phyloP scores from a whole-genome alignment of 495 filamentous ascomycete species.

The Aspergillus nanangensis region DNA sequence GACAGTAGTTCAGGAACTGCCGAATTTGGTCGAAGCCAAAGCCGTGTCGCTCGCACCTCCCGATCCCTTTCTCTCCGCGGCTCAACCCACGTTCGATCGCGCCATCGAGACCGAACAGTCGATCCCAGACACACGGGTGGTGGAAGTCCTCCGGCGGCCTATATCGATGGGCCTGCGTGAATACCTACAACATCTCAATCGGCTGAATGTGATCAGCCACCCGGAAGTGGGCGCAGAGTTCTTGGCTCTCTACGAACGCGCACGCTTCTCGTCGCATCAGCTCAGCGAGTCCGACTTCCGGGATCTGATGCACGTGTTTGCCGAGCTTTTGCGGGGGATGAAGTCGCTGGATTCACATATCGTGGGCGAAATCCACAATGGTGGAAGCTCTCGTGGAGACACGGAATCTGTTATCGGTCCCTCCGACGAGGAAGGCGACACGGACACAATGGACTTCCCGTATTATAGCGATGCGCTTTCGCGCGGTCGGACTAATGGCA shows the following conservation, averaged over 20 bases:
- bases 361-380: constrained; percentile 36
- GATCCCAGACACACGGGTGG: constrained; percentile 55
- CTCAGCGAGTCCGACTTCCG: constrained; percentile 68
- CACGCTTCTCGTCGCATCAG: constrained; percentile 66
- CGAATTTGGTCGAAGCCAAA: constrained; percentile 89
- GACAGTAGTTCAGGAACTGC: constrained; percentile 78
- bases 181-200: constrained; percentile 69
- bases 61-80: constrained; percentile 41
- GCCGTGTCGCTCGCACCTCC: constrained; percentile 76
- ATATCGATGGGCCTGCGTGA: constrained; percentile 72
- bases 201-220: constrained; percentile 58
- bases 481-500: constrained; percentile 25
- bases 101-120: constrained; percentile 15
- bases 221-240: constrained; percentile 58
- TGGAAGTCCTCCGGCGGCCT: constrained; percentile 67
- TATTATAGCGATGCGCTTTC: constrained; percentile 16
- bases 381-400: constrained; percentile 23
- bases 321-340: constrained; percentile 76
- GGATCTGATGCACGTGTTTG: constrained; percentile 81
- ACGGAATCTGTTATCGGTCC: constrained; percentile 40
- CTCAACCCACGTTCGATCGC: no score
- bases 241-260: constrained; percentile 71
- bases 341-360: constrained; percentile 50
- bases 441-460: constrained; percentile 31
- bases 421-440: constrained; percentile 45